Base-by-base conservation (phyloP, 202 grass and related monocot genomes). In the Setaria viridis region DNA sequence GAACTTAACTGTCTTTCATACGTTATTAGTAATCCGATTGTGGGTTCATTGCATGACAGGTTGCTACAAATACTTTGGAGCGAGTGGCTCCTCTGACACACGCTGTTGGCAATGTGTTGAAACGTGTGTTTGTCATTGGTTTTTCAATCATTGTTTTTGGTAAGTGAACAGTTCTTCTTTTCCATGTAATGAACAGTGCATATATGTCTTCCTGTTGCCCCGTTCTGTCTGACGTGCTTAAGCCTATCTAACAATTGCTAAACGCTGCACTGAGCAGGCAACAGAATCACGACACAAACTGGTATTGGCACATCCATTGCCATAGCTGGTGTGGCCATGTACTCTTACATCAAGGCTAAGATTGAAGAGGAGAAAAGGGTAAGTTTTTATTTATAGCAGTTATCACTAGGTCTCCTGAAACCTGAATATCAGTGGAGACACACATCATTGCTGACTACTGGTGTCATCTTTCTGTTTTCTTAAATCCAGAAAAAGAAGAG, bases 351-450 rank as follows among this genome's bases (percentile, higher is more conserved):
- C 60, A 99, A 99, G 77, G 97, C 97, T 62, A 83, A 93, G 85
- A 96, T 99, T 20, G 94, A 99, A 87, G 97, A 99, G 80, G 97
- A 96, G 78, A 99, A 96, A 84, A 95, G 90, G 80, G 97, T 99
- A 90, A 90, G 92, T 87, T 87, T 72, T 48, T 29, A 16, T 72
- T 48, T 29, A 16, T 54, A 62, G 17, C 74, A 62, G 6, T 53
- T 82, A 45, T 84, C 49, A 34, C 39, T 50, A n/a, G 76, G 16
- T 77, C 15, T 70, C 56, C 37, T 79, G 46, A 41, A 41, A 80
- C 45, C 10, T 58, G 45, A 84, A 37, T 69, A 39, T 57, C 68
- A 81, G 4, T 29, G 37, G 46, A 76, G 81, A 29, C 2, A 56
- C 20, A 30, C 34, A 16, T 30, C 48, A 42, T 70, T 70, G 65